Evolutionary conservation across 352 stramenopile species (phyloP), one percentile per base, ranked within the genome.

Genomic region (Pythium volutum): DNA sequence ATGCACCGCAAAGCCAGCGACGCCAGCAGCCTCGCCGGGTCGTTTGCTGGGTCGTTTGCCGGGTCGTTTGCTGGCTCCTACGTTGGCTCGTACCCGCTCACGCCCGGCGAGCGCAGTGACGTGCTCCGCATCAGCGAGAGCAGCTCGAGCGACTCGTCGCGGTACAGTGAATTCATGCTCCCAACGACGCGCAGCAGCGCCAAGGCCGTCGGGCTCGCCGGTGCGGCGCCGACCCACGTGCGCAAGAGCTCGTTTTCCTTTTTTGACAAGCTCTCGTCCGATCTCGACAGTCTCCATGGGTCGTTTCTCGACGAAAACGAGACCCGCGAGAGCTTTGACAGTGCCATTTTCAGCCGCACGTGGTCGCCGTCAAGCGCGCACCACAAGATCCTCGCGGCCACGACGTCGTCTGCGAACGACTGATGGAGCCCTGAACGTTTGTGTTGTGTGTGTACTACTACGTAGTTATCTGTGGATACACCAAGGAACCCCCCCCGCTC

Each of bases 191-290:
- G 77, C 54, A 87, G 77, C 20, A 87, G 77, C 22, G 51, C 47
- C 38, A 83, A 75, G 61, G 74, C 73, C 18, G 54, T 59, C 20
- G 55, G 61, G 43, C n/a, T n/a, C n/a, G 54, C 56, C 22, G 55
- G 59, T 42, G 25, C 81, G 64, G 62, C 55, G 45, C 34, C 48
- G 33, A 38, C 33, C 0, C 47, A 60, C 8, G 53, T 67, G 0
- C 79, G 82, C 29, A 92, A 89, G 61, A 81, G 85, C 56, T 95
- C 86, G 42, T 95, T 95, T 48, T 92, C 84, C 31, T 95, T 95
- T 57, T 92, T 95, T 42, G 86, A 93, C 54, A 90, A 91, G 59
- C 75, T 95, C 27, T 90, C 86, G 34, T 81, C 72, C 33, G 86
- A 95, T 22, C 54, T 79, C 0, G 80, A 87, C 50, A 76, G 84